Base-by-base conservation (phyloP, 2,329 filamentous ascomycete genomes). In the Alternaria ethzedia region DNA sequence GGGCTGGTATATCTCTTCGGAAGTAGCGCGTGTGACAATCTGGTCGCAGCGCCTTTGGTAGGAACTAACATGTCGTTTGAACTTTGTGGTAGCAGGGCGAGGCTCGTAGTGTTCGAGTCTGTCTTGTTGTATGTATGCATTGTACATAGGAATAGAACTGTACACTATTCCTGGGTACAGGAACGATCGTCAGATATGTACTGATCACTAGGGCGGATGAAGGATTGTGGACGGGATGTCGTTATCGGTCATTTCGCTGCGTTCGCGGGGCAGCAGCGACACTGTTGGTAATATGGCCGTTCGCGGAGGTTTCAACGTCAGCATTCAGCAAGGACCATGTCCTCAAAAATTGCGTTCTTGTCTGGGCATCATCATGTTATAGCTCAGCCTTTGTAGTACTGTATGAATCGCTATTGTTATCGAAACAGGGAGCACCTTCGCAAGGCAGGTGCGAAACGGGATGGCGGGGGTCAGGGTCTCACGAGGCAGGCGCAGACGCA, bases 401-500 rank as follows among this genome's bases (percentile, higher is more conserved):
- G 20, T 21, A 51, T 21, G 36, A 51, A 32, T 23, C 12, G 30
- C 17, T 23, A 21, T 36, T 36, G 49, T 51, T 52, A 32, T 13
- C 49, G 11, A 17, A 43, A 26, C 23, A 43, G 47, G 44, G 49
- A 32, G 54, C n/a, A 3, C 21, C 46, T 26, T 61, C 52, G 15
- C 59, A 57, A 51, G 23, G 20, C 59, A 61, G 46, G 54, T 57
- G 54, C 54, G 59, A 61, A 52, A 43, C 15, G 13, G 36, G 51
- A 61, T 45, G 54, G 52, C 52, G 59, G 59, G 59, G 55, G 49
- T 59, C 49, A 49, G 55, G 30, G 49, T 54, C 49, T 57, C 36
- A 45, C 52, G 46, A 36, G 36, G 49, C 45, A 52, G 59, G 54
- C 47, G 17, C 46, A 57, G 44, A 41, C 60, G 60, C 60, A 63